Conservation (phyloP, 2,329 filamentous ascomycete genomes). For the Colletotrichum scovillei region DNA sequence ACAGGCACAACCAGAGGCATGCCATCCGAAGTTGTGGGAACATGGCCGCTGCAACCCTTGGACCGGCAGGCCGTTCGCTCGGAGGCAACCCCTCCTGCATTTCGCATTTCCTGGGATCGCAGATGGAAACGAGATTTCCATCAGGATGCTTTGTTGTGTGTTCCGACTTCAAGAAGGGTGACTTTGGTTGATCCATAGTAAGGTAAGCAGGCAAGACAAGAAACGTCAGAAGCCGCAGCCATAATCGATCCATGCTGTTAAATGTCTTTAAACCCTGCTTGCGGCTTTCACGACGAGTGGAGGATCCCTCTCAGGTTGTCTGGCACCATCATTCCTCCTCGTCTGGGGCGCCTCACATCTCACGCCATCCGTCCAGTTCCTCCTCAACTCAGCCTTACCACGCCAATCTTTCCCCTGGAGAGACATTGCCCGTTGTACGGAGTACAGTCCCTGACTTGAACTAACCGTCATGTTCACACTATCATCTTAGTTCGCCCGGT, state of each 20-base stretch:
- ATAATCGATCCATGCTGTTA: no score
- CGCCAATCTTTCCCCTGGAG: constrained; percentile 10
- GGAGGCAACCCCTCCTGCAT: neutral
- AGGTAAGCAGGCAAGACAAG: neutral
- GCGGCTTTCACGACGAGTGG: constrained; percentile 1
- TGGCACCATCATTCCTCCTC: constrained; percentile 4
- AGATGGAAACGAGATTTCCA: neutral
- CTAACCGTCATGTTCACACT: no score
- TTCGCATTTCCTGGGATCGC: neutral
- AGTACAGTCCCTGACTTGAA: neutral
- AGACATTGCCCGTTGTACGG: neutral
- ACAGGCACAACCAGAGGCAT: constrained; percentile 27
- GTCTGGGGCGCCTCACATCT: neutral
- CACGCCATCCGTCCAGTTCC: neutral
- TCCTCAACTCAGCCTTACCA: constrained; percentile 21
- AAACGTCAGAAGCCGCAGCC: neutral
- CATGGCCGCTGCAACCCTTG: neutral
- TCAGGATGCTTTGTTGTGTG: neutral
- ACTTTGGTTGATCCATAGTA: neutral
- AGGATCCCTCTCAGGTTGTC: neutral
- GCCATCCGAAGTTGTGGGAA: constrained; percentile 14
- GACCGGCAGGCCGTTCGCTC: neutral
- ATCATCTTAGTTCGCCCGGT: neutral
- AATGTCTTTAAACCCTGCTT: neutral
- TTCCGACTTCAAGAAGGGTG: neutral